Evolutionary conservation across 179 eudicot genomes (phyloP).

Genomic region (Drosera spatulata): DNA sequence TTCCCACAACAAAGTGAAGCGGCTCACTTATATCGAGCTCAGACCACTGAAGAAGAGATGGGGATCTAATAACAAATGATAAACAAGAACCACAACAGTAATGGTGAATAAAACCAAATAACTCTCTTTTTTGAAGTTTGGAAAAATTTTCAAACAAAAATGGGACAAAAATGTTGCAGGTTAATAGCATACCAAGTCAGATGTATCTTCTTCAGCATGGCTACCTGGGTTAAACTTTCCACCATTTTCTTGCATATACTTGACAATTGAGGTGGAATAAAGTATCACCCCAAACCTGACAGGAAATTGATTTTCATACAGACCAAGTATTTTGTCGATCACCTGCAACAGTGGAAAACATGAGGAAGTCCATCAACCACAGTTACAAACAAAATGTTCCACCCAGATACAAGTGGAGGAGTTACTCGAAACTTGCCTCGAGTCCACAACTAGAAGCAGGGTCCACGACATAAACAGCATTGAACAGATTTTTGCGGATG

Average conservation of each 20-base stretch:
- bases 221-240: slow-evolving; percentile 28
- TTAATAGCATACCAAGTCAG: slow-evolving; percentile 49
- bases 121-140: neutral
- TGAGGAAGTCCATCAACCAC: slow-evolving; percentile 9
- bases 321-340: slow-evolving; percentile 49
- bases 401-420: neutral
- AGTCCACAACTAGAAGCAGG: slow-evolving; percentile 86
- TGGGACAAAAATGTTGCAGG: neutral
- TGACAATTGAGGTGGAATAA: slow-evolving; percentile 49
- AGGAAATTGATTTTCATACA: slow-evolving; percentile 86
- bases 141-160: neutral
- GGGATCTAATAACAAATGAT: neutral
- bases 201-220: slow-evolving; percentile 49
- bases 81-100: neutral
- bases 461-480: slow-evolving; percentile 84
- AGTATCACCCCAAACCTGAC: slow-evolving; percentile 83
- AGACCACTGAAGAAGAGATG: neutral
- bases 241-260: slow-evolving; percentile 41
- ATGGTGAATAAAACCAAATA: too few species aligned
- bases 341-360: slow-evolving; percentile 31
- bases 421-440: slow-evolving; percentile 51
- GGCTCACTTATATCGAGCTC: neutral
- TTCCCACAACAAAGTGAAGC: neutral
- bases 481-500: slow-evolving; percentile 87
- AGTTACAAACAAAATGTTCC: neutral